These are phyloP conservation scores for Hordeum pubiflorum DNA, from an alignment of 202 grass and related monocot genomes.

Conservation along the genomic window DNA sequence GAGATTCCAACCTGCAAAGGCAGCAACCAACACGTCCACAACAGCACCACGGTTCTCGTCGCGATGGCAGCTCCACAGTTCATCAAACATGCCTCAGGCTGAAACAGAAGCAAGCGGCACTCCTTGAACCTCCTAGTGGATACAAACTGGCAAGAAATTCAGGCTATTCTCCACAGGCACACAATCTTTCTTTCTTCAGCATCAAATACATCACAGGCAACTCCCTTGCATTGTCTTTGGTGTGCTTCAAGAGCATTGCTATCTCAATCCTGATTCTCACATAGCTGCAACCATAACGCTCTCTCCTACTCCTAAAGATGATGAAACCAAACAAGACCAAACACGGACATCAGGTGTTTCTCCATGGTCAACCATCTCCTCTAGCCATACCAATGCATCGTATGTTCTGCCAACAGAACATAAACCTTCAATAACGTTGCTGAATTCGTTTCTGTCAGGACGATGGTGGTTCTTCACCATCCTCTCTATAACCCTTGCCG, in stretches of 20 bases:
- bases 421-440: constrained; percentile 52
- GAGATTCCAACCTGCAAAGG: not conserved
- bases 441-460: constrained; percentile 42
- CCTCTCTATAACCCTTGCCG: constrained; percentile 51
- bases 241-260: not conserved
- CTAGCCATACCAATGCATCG: constrained; percentile 72
- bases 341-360: constrained; percentile 37
- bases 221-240: not conserved
- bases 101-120: not conserved
- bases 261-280: not conserved
- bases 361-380: constrained; percentile 80
- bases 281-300: not conserved
- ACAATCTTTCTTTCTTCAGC: not conserved
- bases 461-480: constrained; percentile 56
- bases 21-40: not conserved
- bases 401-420: constrained; percentile 50
- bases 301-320: constrained; percentile 14
- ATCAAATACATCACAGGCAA: not conserved
- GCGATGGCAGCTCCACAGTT: not conserved
- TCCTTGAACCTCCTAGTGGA: not conserved
- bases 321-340: constrained; percentile 52
- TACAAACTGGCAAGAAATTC: not conserved
- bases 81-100: not conserved
- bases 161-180: not conserved
- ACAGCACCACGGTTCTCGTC: not conserved